Base-by-base conservation (phyloP, 2,329 filamentous ascomycete species). In the Orbilia blumenaviensis region DNA sequence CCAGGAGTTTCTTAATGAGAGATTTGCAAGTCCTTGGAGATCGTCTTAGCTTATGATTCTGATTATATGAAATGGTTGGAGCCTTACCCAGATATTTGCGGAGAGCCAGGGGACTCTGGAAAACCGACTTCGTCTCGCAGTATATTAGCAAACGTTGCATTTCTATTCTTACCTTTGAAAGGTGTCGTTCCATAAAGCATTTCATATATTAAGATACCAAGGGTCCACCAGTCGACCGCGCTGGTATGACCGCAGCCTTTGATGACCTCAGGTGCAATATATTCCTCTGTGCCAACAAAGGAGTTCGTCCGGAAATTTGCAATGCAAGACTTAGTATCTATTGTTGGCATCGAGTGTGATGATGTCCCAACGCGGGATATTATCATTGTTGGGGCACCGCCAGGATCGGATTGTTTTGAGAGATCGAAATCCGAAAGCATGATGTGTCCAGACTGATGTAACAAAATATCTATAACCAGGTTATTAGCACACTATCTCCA, bases 341-440 rank as follows among this genome's bases (percentile, higher is more conserved):
- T 97, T n/a, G 94, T 95, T 12, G 94, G 94, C 79, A 97, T 86
- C 46, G 92, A 94, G 77, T 90, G 93, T 6, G 92, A 91, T 66
- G 93, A 94, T 41, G 93, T 90, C 63, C 94, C 94, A 80, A 92
- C 94, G 48, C 86, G 85, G 79, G 92, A 92, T 77, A 97, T 88
- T 81, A 99, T 97, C 94, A 99, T 98, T 23, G 94, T 97, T 56
- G 95, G 95, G 81, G 94, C 94, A 84, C 95, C 95, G 81, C 94
- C 95, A 14, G 92, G 90, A 79, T 96, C 95, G 5, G 95, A 99
- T 84, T 99, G 95, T 84, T 99, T 99, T 8, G 94, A 97, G 77
- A 99, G 85, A 84, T 99, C 95, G 84, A 99, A 99, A 85, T 99
- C 95, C 77, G 95, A 98, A 82, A 99, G 88, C 95, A 99, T 99